Evolutionary conservation across 768 basidiomycete genomes (phyloP).

Genomic region (Hygrocybe coccinea): DNA sequence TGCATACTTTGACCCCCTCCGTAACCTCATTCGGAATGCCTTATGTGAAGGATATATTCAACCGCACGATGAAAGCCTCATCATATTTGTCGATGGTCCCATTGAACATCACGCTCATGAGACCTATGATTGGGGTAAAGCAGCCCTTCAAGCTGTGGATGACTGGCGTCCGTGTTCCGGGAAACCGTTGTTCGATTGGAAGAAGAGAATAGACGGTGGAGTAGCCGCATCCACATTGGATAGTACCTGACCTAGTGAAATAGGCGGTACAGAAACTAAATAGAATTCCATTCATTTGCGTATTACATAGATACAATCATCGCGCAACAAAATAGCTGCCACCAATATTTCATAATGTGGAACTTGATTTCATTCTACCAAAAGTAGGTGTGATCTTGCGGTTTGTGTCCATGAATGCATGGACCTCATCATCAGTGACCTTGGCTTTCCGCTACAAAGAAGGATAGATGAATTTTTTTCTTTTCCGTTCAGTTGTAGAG

Average conservation of each 20-base stretch:
- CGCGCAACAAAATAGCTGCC: too few species aligned
- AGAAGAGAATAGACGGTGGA: slow-evolving; percentile 33
- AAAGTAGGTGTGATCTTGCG: slow-evolving; percentile 67
- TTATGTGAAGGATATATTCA: slow-evolving; percentile 72
- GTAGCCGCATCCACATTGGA: neutral
- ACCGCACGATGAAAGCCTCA: slow-evolving; percentile 52
- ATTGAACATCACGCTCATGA: slow-evolving; percentile 46
- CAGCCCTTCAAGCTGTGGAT: slow-evolving; percentile 59
- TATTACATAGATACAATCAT: too few species aligned
- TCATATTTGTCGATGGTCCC: slow-evolving; percentile 76
- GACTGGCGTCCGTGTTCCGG: slow-evolving; percentile 43
- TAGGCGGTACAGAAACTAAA: neutral
- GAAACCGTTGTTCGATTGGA: slow-evolving; percentile 47
- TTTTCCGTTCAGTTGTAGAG: neutral
- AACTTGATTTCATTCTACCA: slow-evolving; percentile 30
- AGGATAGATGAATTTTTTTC: slow-evolving; percentile 9
- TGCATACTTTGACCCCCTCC: slow-evolving; percentile 79
- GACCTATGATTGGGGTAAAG: slow-evolving; percentile 73
- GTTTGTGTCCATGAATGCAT: slow-evolving; percentile 72
- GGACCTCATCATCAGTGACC: slow-evolving; percentile 72
- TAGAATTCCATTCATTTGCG: neutral
- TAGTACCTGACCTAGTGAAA: neutral
- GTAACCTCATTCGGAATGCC: slow-evolving; percentile 62
- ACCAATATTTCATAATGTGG: neutral
- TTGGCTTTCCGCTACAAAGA: slow-evolving; percentile 64